Evolutionary conservation across 148 eudicot species (phyloP), one percentile per base, ranked within the genome.

Genomic region (Heliosperma pusillum): DNA sequence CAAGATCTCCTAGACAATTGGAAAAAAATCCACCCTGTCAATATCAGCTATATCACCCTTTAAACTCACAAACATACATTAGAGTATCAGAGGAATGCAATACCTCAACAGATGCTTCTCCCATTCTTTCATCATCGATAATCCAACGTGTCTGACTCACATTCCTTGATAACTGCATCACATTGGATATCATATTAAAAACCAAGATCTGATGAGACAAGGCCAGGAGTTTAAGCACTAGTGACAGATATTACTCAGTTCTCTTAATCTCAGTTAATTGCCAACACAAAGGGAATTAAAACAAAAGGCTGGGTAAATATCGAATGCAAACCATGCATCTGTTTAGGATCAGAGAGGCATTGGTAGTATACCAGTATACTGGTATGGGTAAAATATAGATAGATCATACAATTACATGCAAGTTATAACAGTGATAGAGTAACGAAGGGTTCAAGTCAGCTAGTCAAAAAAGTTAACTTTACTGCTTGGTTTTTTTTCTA

Each of bases 61-160:
- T 13, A 70, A 59, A 78, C 52, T 58, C 27, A 60, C 57, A 69
- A 53, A 11, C 6, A 12, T 66, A 20, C 75, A 78, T 59, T 66
- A 36, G 42, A 36, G 10, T 36, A 36, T 60, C 63, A 10, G 52
- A 50, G 19, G 56, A 12, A 36, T 30, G 52, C 40, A 72, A 72
- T 75, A 95, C 99, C 97, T 95, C 99, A 72, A 95, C 86, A 76
- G 99, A 95, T 80, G 93, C 92, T 83, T 95, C 99, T 76, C 99
- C 99, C 91, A 84, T 89, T 79, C 99, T 88, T 79, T 95, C 99
- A 70, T 90, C 99, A 76, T 90, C 99, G 77, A 95, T 90, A 71
- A 95, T 87, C 99, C 99, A 95, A 56, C 97, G 87, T 53, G 91
- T 76, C 83, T 95, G 99, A 81, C 99, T 95, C 76, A 95, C 97